A percentile compares a stretch with the other conserved stretches of the same genome.
phyloP scores from a whole-genome alignment of 805 yeast genomes.

The Myxozyma udenii region DNA sequence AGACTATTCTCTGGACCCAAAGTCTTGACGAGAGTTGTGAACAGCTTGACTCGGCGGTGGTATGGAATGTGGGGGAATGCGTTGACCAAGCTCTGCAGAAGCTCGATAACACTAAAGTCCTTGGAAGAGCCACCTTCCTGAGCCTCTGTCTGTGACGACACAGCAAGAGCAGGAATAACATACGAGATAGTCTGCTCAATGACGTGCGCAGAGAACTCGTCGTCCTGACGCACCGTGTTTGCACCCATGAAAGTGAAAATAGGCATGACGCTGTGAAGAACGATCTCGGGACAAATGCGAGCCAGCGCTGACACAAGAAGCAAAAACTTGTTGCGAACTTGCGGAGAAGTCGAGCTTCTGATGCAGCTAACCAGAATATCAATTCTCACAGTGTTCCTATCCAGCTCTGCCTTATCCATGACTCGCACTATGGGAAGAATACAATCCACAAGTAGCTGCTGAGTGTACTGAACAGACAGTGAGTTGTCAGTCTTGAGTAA shows the following conservation, averaged over 20 bases:
- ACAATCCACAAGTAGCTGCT: conserved; percentile 84
- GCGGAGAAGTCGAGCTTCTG: conserved; percentile 85
- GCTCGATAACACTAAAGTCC: conserved; percentile 36
- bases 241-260: conserved; percentile 99
- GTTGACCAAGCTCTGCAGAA: conserved; percentile 83
- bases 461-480: conserved; percentile 84
- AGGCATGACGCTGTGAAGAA: conserved; percentile 97
- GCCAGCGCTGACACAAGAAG: conserved; percentile 86
- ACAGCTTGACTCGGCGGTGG: conserved; percentile 86
- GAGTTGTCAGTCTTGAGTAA: conserved; percentile 86
- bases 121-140: no score
- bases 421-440: conserved; percentile 66
- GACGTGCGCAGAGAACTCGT: conserved; percentile 87
- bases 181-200: conserved; percentile 86
- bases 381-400: conserved; percentile 71
- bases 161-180: conserved; percentile 86
- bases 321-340: conserved; percentile 84
- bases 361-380: conserved; percentile 89
- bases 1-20: conserved; percentile 65
- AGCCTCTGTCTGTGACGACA: conserved; percentile 33
- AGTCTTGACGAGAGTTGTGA: conserved; percentile 73
- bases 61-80: conserved; percentile 95
- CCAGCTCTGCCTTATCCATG: conserved; percentile 41
- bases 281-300: conserved; percentile 81
- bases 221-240: conserved; percentile 93